These are phyloP conservation scores for Tagetes erecta DNA, from an alignment of 129 eudicot genomes.

Conservation along the genomic window DNA sequence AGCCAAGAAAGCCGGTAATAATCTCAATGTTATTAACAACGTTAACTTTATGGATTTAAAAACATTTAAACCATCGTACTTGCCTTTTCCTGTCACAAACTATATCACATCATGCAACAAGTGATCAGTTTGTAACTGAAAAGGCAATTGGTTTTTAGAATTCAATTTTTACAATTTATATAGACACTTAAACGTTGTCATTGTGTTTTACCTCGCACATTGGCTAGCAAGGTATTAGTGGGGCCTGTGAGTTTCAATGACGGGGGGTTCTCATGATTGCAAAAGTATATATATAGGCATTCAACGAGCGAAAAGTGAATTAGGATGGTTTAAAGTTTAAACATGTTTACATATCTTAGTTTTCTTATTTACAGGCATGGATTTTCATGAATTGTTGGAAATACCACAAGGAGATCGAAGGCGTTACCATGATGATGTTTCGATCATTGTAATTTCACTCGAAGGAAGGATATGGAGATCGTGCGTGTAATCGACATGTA, in stretches of 20 bases:
- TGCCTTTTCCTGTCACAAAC: background rate
- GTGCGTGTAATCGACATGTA: conserved; percentile 42
- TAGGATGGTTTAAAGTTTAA: background rate
- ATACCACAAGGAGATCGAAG: conserved; percentile 97
- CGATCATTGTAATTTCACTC: conserved; percentile 80
- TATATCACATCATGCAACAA: background rate
- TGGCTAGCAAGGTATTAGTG: too few species aligned
- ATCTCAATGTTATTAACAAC: background rate
- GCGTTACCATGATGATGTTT: conserved; percentile 89
- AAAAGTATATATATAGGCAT: background rate
- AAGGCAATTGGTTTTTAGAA: background rate
- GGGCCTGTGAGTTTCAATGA: too few species aligned
- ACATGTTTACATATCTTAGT: background rate
- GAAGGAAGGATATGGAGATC: conserved; percentile 99
- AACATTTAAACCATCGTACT: background rate
- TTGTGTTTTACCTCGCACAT: too few species aligned
- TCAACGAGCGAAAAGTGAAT: background rate
- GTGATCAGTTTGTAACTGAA: background rate
- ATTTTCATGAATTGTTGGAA: conserved; percentile 85
- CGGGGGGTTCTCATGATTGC: background rate
- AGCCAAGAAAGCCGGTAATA: conserved; percentile 85
- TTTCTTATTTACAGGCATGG: conserved; percentile 53
- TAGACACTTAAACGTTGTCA: background rate
- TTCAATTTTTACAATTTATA: background rate
- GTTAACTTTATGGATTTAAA: background rate